Evolutionary conservation across 202 grass and related monocot genomes (phyloP).

Genomic region (Panicum hallii): DNA sequence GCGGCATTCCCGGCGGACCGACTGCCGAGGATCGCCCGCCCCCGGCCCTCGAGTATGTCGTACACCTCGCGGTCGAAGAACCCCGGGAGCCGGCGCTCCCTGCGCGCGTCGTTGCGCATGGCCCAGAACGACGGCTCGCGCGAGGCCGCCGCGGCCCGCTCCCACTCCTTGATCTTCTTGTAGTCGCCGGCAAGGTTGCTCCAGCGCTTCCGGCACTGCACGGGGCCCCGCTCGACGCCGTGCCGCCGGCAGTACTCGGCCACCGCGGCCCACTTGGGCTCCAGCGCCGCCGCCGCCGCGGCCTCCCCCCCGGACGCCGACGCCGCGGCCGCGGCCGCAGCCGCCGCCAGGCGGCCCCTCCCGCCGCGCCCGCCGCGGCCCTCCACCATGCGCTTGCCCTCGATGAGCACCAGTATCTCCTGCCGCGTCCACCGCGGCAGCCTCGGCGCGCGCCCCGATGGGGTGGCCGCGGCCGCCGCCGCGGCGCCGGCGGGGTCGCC

Average conservation of each 20-base stretch:
- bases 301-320: conserved; percentile 24
- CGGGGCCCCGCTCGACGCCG: conserved; percentile 67
- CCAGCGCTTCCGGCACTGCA: conserved; percentile 89
- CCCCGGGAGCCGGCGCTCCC: conserved; percentile 69
- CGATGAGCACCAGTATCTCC: conserved; percentile 79
- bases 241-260: conserved; percentile 74
- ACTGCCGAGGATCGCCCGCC: conserved; percentile 21
- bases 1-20: conserved; percentile 29
- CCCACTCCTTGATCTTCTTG: conserved; percentile 92
- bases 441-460: conserved; percentile 52
- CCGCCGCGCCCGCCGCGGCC: conserved; percentile 45
- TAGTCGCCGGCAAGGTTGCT: conserved; percentile 87
- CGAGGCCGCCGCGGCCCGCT: conserved; percentile 43
- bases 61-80: conserved; percentile 89
- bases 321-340: conserved; percentile 19
- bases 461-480: conserved; percentile 40
- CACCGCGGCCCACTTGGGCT: conserved; percentile 82
- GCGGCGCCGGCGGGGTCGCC: conserved; percentile 55
- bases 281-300: conserved; percentile 36
- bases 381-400: conserved; percentile 72
- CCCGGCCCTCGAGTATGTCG: conserved; percentile 69
- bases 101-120: conserved; percentile 76
- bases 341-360: conserved; percentile 42
- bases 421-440: conserved; percentile 76
- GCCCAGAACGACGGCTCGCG: conserved; percentile 80